A percentile compares a stretch with the other conserved stretches of the same genome.
Conservation (phyloP, 345 rosid genomes). For the Eucalyptus pauciflora region DNA sequence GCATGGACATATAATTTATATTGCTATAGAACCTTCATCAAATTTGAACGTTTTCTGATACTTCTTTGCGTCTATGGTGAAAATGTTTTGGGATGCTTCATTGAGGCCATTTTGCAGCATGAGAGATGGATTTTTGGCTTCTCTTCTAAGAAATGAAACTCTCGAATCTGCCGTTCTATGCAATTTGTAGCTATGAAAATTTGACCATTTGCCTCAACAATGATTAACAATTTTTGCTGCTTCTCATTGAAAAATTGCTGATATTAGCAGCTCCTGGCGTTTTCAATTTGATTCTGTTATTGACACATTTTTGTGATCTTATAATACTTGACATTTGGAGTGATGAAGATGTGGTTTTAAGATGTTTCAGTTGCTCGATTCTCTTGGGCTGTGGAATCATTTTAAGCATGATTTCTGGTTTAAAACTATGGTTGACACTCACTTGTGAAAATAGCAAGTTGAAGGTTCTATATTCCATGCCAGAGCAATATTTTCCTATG, state of each 20-base stretch:
- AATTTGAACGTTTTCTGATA: not conserved
- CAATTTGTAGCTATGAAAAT: not conserved
- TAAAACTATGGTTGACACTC: not conserved
- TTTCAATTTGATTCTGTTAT: not conserved
- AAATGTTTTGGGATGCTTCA: not conserved
- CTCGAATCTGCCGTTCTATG: not conserved
- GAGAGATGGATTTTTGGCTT: not conserved
- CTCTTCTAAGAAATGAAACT: not conserved
- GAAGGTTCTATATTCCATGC: not conserved
- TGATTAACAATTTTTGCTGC: not conserved
- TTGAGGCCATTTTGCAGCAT: not conserved
- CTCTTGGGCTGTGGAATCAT: not conserved
- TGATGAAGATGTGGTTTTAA: not conserved
- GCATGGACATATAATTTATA: not conserved
- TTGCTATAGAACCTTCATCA: not conserved
- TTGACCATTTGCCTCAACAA: not conserved
- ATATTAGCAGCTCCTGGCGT: not conserved
- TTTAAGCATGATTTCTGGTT: not conserved
- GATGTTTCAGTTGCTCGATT: not conserved
- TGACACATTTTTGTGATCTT: not conserved
- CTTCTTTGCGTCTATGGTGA: not conserved
- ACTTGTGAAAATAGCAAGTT: not conserved
- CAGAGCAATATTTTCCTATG: not conserved
- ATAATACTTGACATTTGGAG: not conserved
- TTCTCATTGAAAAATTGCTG: not conserved